Base-by-base conservation (phyloP, 2,329 filamentous ascomycete genomes). In the Pleoardoris graminearum region DNA sequence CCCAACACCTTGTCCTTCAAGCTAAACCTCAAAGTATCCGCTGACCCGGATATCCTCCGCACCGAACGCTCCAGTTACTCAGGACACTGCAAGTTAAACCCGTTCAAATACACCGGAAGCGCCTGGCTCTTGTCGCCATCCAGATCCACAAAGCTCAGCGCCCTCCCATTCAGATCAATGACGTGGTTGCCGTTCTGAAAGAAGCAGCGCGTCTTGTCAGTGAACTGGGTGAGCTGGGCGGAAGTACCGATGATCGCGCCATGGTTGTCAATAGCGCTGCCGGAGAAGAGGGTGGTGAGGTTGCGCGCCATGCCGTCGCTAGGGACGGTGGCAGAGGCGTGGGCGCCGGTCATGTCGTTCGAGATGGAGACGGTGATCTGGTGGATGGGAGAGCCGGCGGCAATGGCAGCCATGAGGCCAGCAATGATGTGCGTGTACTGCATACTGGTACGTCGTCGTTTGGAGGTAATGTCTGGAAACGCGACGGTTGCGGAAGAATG, bases 271-370 rank as follows among this genome's bases (percentile, higher is more conserved):
- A 60, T 49, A 17, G 50, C 17, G 23, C 48, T 47, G 27, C 51
- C 53, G 17, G 21, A 12, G 42, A 60, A 58, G 55, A 58, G 55
- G 10, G 42, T 36, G 30, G 30, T 37, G 12, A 60, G 30, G 8
- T 25, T 36, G 44, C 35, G 29, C 17, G 41, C 53, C 5, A 35
- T 48, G 27, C 53, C 55, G 33, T 60, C 49, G 32, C 30, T 37
- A 16, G 30, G 43, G 33, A 58, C 53, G 8, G 55, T 53, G 27
- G 51, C 51, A 2, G 38, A 17, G 12, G 55, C 58, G 22, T 42
- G 43, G 10, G 33, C 39, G 16, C 58, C 55, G 8, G 50, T 56
- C 16, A 36, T 38, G 48, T 60, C 58, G 48, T 60, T 60, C 25
- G 42, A 50, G 23, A 60, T 23, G 11, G 48, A 50, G 32, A 59